Evolutionary conservation across 768 basidiomycete species (phyloP), one percentile per base, ranked within the genome.

Genomic region (Cytidiella melzeri): DNA sequence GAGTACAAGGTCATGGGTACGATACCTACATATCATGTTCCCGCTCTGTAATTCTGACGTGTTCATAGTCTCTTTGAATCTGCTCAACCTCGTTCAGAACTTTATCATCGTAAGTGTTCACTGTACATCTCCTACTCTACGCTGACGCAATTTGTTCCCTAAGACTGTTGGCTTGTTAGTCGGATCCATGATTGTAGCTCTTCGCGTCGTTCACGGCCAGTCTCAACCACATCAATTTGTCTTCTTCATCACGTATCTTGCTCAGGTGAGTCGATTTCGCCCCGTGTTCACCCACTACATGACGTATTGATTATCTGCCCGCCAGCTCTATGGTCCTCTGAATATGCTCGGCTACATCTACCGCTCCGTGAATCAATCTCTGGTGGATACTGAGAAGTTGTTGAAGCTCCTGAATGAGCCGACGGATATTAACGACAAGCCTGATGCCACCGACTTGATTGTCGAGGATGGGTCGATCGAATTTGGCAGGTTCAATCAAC

Each of bases 321-420:
- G 45, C 15, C 59, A 87, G 75, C 69, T 90, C 12, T 89, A 87
- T 53, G 75, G 72, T 1, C 88, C 89, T 4, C 73, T 93, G 34
- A 84, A 83, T 59, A 83, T 82, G 60, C 78, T 91, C 41, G 88
- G 85, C 15, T 84, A 78, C 57, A 80, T 88, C 40, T 92, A 92
- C 62, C 81, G 87, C 20, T 78, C 81, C 5, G 73, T 87, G 55
- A 83, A 87, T 65, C 78, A 85, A 61, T 78, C 85, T 37, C 67
- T 90, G 48, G 80, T 89, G 18, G 89, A 92, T 61, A 85, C 89
- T 5, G 92, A 95, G 65, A 85, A 82, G 60, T 73, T 97, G 39
- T 73, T 96, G 49, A 77, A 84, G 48, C 73, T 93, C 15, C 74
- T 98, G 5, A 80, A 81, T 51, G 87, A 94, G 61, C 82, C 87